Conservation (phyloP, 2,329 filamentous ascomycete species). For the Fusarium sp. region DNA sequence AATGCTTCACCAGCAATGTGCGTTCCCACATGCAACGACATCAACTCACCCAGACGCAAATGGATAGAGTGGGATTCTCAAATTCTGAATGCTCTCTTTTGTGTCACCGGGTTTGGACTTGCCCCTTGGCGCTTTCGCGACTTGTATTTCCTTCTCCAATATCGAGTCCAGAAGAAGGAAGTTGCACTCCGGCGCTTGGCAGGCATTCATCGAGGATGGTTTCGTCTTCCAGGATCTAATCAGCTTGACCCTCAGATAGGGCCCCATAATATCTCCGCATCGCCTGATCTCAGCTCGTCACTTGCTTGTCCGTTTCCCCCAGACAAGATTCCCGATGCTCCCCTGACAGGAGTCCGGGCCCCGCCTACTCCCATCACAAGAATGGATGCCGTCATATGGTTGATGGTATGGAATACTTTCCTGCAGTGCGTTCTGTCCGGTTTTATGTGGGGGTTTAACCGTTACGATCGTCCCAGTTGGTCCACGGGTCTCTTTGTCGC, state of each 20-base stretch:
- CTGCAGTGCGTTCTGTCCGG: conserved; percentile 78
- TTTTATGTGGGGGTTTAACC: conserved; percentile 86
- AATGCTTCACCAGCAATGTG: conserved; percentile 74
- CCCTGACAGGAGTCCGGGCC: conserved; percentile 77
- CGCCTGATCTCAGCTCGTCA: conserved; percentile 49
- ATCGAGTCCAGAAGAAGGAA: conserved; percentile 64
- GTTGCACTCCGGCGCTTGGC: conserved; percentile 74
- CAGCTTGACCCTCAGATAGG: conserved; percentile 65
- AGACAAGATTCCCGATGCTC: conserved; percentile 70
- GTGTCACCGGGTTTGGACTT: conserved; percentile 85
- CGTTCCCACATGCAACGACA: conserved; percentile 73
- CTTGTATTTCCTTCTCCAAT: conserved; percentile 77
- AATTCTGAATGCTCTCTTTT: conserved; percentile 83
- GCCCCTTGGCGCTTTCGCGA: conserved; percentile 88
- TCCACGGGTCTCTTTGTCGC: conserved; percentile 82
- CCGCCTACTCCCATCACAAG: conserved; percentile 77
- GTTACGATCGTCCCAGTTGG: conserved; percentile 81
- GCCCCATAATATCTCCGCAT: conserved; percentile 61
- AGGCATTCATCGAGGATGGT: conserved; percentile 80
- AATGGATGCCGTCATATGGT: conserved; percentile 82
- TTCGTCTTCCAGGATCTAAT: conserved; percentile 75
- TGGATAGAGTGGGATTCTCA: conserved; percentile 91
- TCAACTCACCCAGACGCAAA: conserved; percentile 78
- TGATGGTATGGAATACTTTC: conserved; percentile 82
- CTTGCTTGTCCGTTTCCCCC: conserved; percentile 69